Evolutionary conservation across 106 monocot species (phyloP), one percentile per base, ranked within the genome.

Genomic region (Platanthera zijinensis): DNA sequence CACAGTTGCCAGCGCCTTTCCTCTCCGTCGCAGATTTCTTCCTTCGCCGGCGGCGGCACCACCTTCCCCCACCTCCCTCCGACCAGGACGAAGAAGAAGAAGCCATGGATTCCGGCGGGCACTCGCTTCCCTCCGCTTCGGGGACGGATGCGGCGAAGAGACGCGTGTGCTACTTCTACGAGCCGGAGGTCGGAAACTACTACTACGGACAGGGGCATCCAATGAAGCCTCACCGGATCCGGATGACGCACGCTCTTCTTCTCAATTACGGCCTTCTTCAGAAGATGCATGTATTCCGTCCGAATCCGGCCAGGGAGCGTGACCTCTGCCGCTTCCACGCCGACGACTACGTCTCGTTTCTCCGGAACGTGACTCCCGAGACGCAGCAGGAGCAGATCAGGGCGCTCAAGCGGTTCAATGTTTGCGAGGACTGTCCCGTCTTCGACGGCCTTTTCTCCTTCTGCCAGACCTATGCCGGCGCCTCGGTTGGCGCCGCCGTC

Each of bases 111-210:
- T 59, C 14, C 30, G 68, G 79, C 9, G 66, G 76, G 8, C 79
- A 79, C 61, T 79, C 85, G 18, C 79, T 82, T 30, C 54, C 69
- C 45, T 77, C 81, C 17, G 10, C 57, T 30, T 51, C 53, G 8
- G 69, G 63, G 52, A 5, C 62, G 46, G 87, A 81, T 56, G 78
- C 52, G 18, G 59, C 28, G 49, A 78, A 79, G 67, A 77, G 84
- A 14, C 49, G 64, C 12, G 87, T 87, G 21, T 81, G 80, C 74
- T 87, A 87, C 81, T 84, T 78, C 78, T 87, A 87, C 76, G 84
- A 87, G 19, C 76, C 81, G 2, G 76, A 78, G 39, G 75, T 87
- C 14, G 84, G 84, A 5, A 79, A 81, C 76, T 84, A 81, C 84
- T 81, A 87, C 79, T 86, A 83, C 74, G 83, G 86, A 8, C 54